phyloP scores from a whole-genome alignment of 2,329 filamentous ascomycete genomes.

The Trichophyton mentagrophytes region DNA sequence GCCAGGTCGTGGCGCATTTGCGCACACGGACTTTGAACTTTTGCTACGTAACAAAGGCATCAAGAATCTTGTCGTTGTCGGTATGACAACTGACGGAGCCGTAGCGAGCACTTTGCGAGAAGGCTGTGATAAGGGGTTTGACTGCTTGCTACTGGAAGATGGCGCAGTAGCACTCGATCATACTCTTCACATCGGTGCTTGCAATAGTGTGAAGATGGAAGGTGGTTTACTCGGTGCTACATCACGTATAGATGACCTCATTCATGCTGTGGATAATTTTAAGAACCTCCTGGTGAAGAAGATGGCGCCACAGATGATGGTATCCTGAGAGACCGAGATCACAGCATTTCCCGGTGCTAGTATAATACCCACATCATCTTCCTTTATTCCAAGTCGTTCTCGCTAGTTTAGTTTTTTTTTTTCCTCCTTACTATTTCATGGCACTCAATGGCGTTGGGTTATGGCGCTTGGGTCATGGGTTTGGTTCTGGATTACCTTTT shows the following conservation, averaged over 20 bases:
- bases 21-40: conserved; percentile 43
- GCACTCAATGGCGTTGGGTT: conserved; percentile 2
- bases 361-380: not conserved
- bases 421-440: conserved; percentile 5
- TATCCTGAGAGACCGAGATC: not conserved
- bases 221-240: conserved; percentile 35
- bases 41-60: conserved; percentile 39
- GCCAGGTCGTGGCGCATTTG: conserved; percentile 42
- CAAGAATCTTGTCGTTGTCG: conserved; percentile 41
- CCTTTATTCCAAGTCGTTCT: not conserved
- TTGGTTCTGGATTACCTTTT: not conserved
- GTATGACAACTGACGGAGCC: conserved; percentile 45
- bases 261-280: conserved; percentile 32
- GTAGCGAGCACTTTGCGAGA: conserved; percentile 45
- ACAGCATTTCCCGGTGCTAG: not conserved
- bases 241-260: conserved; percentile 27
- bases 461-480: not conserved
- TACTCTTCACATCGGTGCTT: conserved; percentile 29
- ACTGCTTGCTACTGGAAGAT: conserved; percentile 41
- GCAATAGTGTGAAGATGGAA: conserved; percentile 36
- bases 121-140: conserved; percentile 44
- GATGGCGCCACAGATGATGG: conserved; percentile 29
- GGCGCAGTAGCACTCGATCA: conserved; percentile 33
- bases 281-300: conserved; percentile 31
- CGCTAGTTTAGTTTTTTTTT: conserved; percentile 4